Percentiles rank a stretch among this genome's conserved stretches.
These are phyloP conservation scores for Hanseniaspora thailandica DNA, from an alignment of 805 yeast genomes.

Conservation along the genomic window DNA sequence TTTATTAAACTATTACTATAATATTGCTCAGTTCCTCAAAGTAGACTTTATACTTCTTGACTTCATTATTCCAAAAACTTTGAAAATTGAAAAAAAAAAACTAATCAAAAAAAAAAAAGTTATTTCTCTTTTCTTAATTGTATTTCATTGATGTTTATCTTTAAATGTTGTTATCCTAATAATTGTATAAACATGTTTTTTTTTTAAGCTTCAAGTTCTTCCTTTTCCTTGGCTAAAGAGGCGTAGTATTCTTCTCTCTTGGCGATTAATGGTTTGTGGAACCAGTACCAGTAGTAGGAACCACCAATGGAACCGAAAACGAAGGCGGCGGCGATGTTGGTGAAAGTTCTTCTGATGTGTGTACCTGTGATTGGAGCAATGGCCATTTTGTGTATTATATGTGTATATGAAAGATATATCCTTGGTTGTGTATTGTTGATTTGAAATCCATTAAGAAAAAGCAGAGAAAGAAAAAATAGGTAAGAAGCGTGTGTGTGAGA, in stretches of 20 bases:
- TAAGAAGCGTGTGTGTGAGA: no score
- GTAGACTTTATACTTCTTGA: neutral
- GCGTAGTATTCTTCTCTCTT: conserved; percentile 80
- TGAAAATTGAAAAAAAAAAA: neutral
- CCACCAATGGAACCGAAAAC: conserved; percentile 51
- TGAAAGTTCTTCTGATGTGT: conserved; percentile 65
- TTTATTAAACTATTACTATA: no score
- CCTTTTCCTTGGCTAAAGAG: conserved; percentile 62
- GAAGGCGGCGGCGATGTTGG: conserved; percentile 66
- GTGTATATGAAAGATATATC: neutral
- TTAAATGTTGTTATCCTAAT: neutral
- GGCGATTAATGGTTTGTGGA: conserved; percentile 62
- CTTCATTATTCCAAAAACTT: neutral
- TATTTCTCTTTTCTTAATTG: neutral
- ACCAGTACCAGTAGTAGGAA: conserved; percentile 72
- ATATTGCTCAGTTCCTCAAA: no score
- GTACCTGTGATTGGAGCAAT: conserved; percentile 79
- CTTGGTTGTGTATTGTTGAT: neutral
- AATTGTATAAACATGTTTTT: neutral
- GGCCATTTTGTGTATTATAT: conserved; percentile 40
- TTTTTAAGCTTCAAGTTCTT: conserved; percentile 21
- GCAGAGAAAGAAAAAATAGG: no score
- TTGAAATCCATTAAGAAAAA: no score
- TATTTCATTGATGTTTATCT: neutral
- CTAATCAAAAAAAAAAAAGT: neutral